Percentiles rank a stretch among this genome's conserved stretches.
These are phyloP conservation scores for Leucaena leucocephala DNA, from an alignment of 306 rosid species.

Conservation along the genomic window DNA sequence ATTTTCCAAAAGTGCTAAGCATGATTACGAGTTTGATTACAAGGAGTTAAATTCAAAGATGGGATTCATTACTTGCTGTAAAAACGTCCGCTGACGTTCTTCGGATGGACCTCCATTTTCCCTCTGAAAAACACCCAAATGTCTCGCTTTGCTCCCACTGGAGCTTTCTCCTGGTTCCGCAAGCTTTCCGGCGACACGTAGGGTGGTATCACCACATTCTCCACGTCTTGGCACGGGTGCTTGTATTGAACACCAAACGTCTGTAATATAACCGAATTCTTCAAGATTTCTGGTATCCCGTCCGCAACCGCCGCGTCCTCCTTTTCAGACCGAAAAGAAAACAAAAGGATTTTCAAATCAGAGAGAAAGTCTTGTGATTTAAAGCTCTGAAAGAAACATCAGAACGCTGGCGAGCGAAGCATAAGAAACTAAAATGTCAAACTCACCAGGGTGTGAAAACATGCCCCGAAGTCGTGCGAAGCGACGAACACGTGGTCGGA, in stretches of 20 bases:
- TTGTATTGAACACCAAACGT: slow-evolving; percentile 73
- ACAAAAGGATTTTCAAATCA: background rate
- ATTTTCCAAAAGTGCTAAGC: background rate
- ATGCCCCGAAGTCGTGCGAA: slow-evolving; percentile 87
- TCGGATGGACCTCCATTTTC: slow-evolving; percentile 93
- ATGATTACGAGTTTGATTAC: slow-evolving; percentile 30
- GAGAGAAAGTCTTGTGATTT: background rate
- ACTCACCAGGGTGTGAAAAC: slow-evolving; percentile 85
- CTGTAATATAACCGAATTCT: slow-evolving; percentile 77
- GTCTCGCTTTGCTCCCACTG: slow-evolving; percentile 61
- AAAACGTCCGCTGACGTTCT: slow-evolving; percentile 86
- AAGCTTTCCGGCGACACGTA: slow-evolving; percentile 68
- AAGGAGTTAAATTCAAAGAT: slow-evolving; percentile 3
- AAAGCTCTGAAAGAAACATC: background rate
- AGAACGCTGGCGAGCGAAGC: background rate
- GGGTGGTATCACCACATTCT: slow-evolving; percentile 88
- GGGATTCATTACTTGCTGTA: slow-evolving; percentile 81
- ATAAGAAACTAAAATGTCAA: background rate
- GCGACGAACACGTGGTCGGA: slow-evolving; percentile 92
- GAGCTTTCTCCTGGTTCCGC: slow-evolving; percentile 44
- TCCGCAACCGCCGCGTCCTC: slow-evolving; percentile 80
- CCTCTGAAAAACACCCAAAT: slow-evolving; percentile 93
- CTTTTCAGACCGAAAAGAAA: slow-evolving; percentile 39
- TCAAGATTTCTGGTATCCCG: slow-evolving; percentile 75
- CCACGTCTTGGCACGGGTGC: slow-evolving; percentile 90